Base-by-base conservation (phyloP, 2,329 filamentous ascomycete genomes). In the Colletotrichum cereale region DNA sequence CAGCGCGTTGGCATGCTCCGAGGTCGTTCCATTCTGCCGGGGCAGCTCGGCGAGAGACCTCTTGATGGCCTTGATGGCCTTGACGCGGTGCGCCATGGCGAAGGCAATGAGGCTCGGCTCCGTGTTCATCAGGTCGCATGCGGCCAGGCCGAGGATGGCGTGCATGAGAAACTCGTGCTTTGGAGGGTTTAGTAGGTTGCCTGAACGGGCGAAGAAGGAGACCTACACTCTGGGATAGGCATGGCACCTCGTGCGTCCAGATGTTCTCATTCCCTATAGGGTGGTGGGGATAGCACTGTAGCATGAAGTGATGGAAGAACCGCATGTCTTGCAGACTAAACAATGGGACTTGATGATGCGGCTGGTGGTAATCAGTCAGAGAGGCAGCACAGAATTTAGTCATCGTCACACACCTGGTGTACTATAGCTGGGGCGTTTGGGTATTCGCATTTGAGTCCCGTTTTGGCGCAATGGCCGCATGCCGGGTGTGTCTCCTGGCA, bases 111-210 rank as follows among this genome's bases (percentile, higher is more conserved):
- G 85, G 71, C 84, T 84, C 2, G 84, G 78, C 69, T 87, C 88
- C 0, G 82, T 79, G 5, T 81, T 80, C 75, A 87, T 85, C 5
- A 93, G 84, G 73, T 93, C 89, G 0, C 91, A 92, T 40, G 91
- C 92, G 1, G 91, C 86, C 71, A 92, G 86, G 16, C 90, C 90
- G 0, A 92, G 85, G 62, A 93, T 90, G 5, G 91, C 89, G 77
- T 93, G 91, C 87, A 93, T 92, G 12, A 92, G 84, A 71, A 89
- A 92, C 67, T 91, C 88, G 74, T 91, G 86, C 86, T 90, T 68
- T 29, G 26, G 16, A 4, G n/a, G n/a, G n/a, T 8, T 66, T 14
- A 71, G 66, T 8, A 21, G 14, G 21, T n/a, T 21, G 16, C 7
- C 26, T n/a, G 5, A n/a, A 24, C 24, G n/a, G 21, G 44, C 7